Conservation (phyloP, 2,329 filamentous ascomycete species). For the Exophiala sideris region DNA sequence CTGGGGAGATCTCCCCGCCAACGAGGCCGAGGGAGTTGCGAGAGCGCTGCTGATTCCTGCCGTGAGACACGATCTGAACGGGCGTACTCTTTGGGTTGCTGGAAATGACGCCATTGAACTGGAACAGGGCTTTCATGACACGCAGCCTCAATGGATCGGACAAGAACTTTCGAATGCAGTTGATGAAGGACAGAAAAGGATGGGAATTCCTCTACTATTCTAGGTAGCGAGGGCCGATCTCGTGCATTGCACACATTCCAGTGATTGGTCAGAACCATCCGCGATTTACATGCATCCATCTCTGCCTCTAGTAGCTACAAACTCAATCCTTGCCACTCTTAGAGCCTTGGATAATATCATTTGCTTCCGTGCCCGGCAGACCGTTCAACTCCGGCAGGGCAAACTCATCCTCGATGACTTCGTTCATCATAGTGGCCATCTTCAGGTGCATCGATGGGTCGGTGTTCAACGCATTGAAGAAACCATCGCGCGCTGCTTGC, state of each 20-base stretch:
- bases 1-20: constrained; percentile 27
- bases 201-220: too few species aligned
- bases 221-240: too few species aligned
- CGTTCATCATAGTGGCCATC: constrained; percentile 4
- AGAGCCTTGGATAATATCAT: too few species aligned
- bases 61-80: constrained; percentile 28
- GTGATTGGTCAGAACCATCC: too few species aligned
- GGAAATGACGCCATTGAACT: constrained; percentile 30
- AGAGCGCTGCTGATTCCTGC: constrained; percentile 21
- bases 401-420: neutral
- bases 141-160: constrained; percentile 32
- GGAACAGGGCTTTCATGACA: constrained; percentile 26
- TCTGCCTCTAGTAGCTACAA: too few species aligned
- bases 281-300: too few species aligned
- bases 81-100: constrained; percentile 28
- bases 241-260: too few species aligned
- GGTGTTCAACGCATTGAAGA: constrained; percentile 5
- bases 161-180: constrained; percentile 31
- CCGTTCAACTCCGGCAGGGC: neutral
- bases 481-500: neutral
- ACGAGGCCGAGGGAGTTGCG: constrained; percentile 28
- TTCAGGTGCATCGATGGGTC: constrained; percentile 4
- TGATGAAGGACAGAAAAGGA: constrained; percentile 5
- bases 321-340: too few species aligned
- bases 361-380: too few species aligned